Base-by-base conservation (phyloP, 1,139 yeast species). In the Hyphopichia pseudoburtonii region DNA sequence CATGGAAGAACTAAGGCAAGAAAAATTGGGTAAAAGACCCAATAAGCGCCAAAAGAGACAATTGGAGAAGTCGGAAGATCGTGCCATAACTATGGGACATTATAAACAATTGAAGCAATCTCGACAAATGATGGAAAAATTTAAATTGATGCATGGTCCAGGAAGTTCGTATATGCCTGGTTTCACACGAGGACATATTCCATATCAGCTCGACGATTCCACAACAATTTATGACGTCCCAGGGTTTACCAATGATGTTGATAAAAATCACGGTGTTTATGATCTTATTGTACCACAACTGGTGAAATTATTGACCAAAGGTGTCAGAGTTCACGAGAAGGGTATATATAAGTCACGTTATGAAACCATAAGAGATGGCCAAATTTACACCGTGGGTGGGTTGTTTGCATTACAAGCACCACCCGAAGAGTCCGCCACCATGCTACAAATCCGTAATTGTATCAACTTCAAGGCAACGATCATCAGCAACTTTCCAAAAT, bases 311-410 rank as follows among this genome's bases (percentile, higher is more conserved):
- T 48, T 73, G 2, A 57, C 57, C n/a, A 59, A 62, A 34, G 80
- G 80, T 1, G 53, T 45, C 7, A 52, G 60, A 24, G 54, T 70
- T 18, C 56, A 50, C 43, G 58, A 62, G 25, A 53, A 55, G 17
- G 74, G 74, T 3, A 54, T 52, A 3, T 68, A 70, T 44, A 48
- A 56, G 17, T 54, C 73, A 2, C 43, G 46, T n/a, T 72, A 70
- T 46, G 53, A 53, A 1, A 62, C 80, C 0, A 46, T 74, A 3
- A 67, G 62, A 33, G 72, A 71, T 6, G 74, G 73, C 1, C 69
- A 70, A 33, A 65, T 76, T 17, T 56, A 73, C 23, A 72, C 81
- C 1, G 58, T 78, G 17, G 89, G 86, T 8, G 92, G 94, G 0
- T 47, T 82, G 0, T 72, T 80, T 37, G 81, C 71, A 48, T 42